Percentiles rank a stretch among this genome's conserved stretches.
Conservation (phyloP, 345 rosid genomes). For the Clausena lansium region DNA sequence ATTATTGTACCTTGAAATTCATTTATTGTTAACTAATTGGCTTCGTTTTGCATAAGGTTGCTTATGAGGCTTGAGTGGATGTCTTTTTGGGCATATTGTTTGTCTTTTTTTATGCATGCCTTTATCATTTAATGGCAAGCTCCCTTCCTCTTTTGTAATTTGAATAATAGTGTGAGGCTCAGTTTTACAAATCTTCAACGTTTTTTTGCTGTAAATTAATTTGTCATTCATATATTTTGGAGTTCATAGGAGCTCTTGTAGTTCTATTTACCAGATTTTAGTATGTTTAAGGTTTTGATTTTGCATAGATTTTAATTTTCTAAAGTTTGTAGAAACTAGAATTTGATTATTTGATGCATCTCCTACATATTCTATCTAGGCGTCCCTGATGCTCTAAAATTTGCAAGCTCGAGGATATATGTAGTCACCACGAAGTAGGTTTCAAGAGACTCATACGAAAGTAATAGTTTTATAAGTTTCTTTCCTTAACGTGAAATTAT, state of each 20-base stretch:
- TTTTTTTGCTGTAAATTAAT: not conserved
- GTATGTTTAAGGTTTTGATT: not conserved
- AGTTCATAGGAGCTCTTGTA: not conserved
- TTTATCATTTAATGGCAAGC: not conserved
- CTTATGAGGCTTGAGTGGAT: no score
- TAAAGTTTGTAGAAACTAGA: not conserved
- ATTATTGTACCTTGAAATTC: not conserved
- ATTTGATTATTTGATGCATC: conserved; percentile 14
- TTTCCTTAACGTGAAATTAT: not conserved
- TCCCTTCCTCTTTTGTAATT: not conserved
- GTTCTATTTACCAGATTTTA: not conserved
- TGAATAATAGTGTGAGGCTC: not conserved
- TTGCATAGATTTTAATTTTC: not conserved
- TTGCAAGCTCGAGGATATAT: conserved; percentile 76
- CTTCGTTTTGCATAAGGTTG: no score
- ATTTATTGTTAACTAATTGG: no score
- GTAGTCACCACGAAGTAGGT: conserved; percentile 94
- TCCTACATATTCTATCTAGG: conserved; percentile 79
- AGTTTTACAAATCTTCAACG: no score
- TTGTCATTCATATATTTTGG: not conserved
- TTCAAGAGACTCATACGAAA: not conserved
- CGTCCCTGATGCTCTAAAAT: conserved; percentile 75
- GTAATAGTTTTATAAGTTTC: not conserved
- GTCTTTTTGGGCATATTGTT: no score
- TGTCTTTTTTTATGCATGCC: no score